Conservation (phyloP, 805 yeast genomes). For the Teunomyces atbi region DNA sequence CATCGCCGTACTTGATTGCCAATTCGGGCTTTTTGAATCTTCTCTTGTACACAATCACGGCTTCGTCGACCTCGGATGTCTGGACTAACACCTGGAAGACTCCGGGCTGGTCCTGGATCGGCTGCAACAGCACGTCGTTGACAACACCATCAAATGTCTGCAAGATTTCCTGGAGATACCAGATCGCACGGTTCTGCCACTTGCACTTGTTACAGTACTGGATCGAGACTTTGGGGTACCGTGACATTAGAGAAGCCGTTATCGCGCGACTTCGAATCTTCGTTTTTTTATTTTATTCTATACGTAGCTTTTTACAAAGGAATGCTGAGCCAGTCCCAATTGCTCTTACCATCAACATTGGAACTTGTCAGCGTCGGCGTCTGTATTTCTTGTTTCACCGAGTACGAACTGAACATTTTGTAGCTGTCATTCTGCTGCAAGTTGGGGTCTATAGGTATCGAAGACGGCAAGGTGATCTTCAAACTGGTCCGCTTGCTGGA, state of each 20-base stretch:
- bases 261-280: too few species aligned
- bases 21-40: conserved; percentile 40
- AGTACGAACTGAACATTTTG: not conserved
- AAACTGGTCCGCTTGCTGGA: conserved; percentile 4
- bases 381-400: not conserved
- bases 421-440: conserved; percentile 2
- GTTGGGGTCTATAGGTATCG: not conserved
- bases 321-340: conserved; percentile 49
- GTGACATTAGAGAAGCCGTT: not conserved
- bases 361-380: not conserved
- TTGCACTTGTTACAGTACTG: conserved; percentile 80
- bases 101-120: conserved; percentile 23
- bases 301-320: not conserved
- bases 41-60: conserved; percentile 51
- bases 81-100: conserved; percentile 12
- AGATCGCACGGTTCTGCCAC: conserved; percentile 85
- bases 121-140: conserved; percentile 23
- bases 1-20: conserved; percentile 15
- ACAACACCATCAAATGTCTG: conserved; percentile 73
- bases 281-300: not conserved
- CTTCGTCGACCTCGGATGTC: conserved; percentile 2
- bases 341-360: conserved; percentile 9
- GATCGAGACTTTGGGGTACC: conserved; percentile 63
- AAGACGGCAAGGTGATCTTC: not conserved
- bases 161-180: conserved; percentile 85